Conservation (phyloP, 176 grass and related monocot genomes). For the Dactylis glomerata region DNA sequence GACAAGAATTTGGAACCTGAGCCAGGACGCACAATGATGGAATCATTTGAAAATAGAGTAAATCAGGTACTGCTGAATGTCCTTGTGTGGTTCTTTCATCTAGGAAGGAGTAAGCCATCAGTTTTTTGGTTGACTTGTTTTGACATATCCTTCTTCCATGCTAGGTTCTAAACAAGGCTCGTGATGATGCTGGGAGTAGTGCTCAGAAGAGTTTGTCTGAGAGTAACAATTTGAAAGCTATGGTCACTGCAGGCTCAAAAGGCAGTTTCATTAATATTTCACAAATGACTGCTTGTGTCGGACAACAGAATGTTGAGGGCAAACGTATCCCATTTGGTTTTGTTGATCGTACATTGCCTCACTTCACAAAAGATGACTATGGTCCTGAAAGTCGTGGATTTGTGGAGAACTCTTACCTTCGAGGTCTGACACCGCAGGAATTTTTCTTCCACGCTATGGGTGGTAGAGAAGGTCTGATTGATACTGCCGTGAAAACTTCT, state of each 20-base stretch:
- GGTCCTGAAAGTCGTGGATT: slow-evolving; percentile 97
- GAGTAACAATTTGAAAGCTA: slow-evolving; percentile 98
- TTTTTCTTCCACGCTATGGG: slow-evolving; percentile 95
- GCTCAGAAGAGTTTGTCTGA: slow-evolving; percentile 98
- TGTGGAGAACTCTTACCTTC: slow-evolving; percentile 98
- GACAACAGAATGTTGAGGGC: slow-evolving; percentile 96
- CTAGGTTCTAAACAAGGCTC: slow-evolving; percentile 95
- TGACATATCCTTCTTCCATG: slow-evolving; percentile 15
- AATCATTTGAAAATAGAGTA: slow-evolving; percentile 96
- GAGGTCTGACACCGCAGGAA: slow-evolving; percentile 91
- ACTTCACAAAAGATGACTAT: slow-evolving; percentile 91
- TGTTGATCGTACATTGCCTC: slow-evolving; percentile 77
- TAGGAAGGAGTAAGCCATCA: neutral
- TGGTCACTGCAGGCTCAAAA: slow-evolving; percentile 97
- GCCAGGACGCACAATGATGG: slow-evolving; percentile 93
- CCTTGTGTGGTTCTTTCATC: slow-evolving; percentile 13
- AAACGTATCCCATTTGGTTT: slow-evolving; percentile 99
- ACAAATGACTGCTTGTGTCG: slow-evolving; percentile 99
- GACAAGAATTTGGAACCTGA: slow-evolving; percentile 84
- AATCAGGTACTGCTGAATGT: slow-evolving; percentile 66
- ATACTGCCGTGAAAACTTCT: slow-evolving; percentile 90
- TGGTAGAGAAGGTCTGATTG: slow-evolving; percentile 86
- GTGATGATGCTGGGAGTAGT: slow-evolving; percentile 98
- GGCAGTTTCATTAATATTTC: slow-evolving; percentile 98
- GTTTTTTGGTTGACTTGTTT: neutral